phyloP scores from a whole-genome alignment of 179 eudicot species.

The Beta macrorhiza region DNA sequence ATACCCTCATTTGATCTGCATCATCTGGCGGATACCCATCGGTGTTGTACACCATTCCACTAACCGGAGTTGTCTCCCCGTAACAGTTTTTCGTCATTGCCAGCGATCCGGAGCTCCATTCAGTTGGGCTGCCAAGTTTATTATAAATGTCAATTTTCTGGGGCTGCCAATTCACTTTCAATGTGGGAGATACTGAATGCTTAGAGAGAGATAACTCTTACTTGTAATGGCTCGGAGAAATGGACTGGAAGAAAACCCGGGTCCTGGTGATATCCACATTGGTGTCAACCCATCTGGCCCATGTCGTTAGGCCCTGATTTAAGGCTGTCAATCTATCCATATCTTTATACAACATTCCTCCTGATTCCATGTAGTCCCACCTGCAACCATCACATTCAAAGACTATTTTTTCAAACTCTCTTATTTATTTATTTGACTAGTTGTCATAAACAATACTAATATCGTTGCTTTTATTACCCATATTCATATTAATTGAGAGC shows the following conservation, averaged over 20 bases:
- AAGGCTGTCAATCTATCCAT: slow-evolving; percentile 77
- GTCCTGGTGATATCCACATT: slow-evolving; percentile 51
- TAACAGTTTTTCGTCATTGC: slow-evolving; percentile 58
- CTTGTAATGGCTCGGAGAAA: slow-evolving; percentile 94
- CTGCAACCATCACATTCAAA: slow-evolving; percentile 36
- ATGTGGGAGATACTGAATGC: not conserved
- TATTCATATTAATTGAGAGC: no score
- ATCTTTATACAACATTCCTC: slow-evolving; percentile 59
- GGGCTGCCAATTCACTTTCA: slow-evolving; percentile 33
- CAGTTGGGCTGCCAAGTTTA: slow-evolving; percentile 55
- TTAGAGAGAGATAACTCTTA: slow-evolving; percentile 20
- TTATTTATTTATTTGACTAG: not conserved
- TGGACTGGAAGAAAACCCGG: slow-evolving; percentile 68
- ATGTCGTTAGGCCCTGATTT: slow-evolving; percentile 67
- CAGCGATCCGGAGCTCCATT: slow-evolving; percentile 46
- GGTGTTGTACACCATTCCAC: slow-evolving; percentile 36
- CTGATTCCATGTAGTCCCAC: slow-evolving; percentile 90
- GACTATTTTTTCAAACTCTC: not conserved
- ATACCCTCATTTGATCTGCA: slow-evolving; percentile 57
- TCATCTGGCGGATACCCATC: slow-evolving; percentile 50
- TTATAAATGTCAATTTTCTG: not conserved
- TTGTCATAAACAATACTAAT: not conserved
- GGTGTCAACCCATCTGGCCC: slow-evolving; percentile 86
- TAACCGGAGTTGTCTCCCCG: slow-evolving; percentile 67
- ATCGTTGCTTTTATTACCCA: not conserved